Conservation (phyloP, 1,139 yeast species). For the Barnettozyma hawaiiensis region DNA sequence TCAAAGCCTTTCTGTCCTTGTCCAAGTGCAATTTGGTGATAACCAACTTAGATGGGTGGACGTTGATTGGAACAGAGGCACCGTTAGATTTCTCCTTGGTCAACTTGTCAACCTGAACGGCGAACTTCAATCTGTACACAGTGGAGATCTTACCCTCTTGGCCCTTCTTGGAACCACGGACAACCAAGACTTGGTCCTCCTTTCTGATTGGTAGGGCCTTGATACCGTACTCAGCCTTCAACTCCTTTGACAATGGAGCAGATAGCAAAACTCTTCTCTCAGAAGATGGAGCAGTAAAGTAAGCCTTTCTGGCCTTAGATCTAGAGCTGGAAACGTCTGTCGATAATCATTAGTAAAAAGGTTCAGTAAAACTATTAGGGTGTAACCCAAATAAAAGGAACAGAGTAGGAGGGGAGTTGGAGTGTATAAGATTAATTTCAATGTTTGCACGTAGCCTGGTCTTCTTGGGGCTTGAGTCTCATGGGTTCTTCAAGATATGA, state of each 20-base stretch:
- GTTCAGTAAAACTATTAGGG: constrained; percentile 1
- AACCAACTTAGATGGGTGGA: constrained; percentile 98
- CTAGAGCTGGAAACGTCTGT: constrained; percentile 98
- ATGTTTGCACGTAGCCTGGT: no score
- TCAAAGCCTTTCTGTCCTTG: constrained; percentile 98
- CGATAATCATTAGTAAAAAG: constrained; percentile 18
- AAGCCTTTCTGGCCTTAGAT: constrained; percentile 99
- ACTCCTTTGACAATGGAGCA: constrained; percentile 99
- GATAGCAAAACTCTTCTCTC: constrained; percentile 94
- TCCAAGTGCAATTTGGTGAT: constrained; percentile 97
- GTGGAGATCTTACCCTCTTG: constrained; percentile 98
- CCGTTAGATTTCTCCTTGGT: constrained; percentile 98
- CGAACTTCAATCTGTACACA: constrained; percentile 98
- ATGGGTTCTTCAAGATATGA: no score
- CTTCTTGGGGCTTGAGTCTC: no score
- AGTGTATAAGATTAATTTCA: no score
- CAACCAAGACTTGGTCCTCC: constrained; percentile 93
- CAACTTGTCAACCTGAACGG: constrained; percentile 95
- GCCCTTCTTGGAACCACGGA: constrained; percentile 99
- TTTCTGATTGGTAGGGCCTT: constrained; percentile 97
- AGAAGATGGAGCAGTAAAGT: constrained; percentile 97
- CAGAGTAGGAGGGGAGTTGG: background rate
- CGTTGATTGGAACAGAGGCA: constrained; percentile 95
- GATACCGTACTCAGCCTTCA: constrained; percentile 95
- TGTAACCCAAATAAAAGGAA: no score